Percentiles rank a stretch among this genome's conserved stretches.
These are phyloP conservation scores for Hydnomerulius pinastri DNA, from an alignment of 768 basidiomycete genomes.

Conservation along the genomic window DNA sequence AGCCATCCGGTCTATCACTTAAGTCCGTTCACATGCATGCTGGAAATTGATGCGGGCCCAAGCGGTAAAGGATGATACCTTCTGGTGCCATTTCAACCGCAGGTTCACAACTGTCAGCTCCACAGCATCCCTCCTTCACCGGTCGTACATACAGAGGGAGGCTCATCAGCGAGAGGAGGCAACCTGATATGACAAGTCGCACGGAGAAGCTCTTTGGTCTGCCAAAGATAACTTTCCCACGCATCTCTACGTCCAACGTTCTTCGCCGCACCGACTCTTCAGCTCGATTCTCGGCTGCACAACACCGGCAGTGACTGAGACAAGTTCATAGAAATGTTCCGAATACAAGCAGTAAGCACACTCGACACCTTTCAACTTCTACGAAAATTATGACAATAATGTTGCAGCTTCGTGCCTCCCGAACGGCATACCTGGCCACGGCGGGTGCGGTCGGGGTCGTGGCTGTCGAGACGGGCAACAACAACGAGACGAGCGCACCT, in stretches of 20 bases:
- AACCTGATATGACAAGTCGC: no score
- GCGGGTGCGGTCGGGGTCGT: slow-evolving; percentile 17
- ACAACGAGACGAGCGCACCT: slow-evolving; percentile 4
- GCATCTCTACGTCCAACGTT: slow-evolving; percentile 14
- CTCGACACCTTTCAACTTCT: not conserved
- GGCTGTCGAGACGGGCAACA: slow-evolving; percentile 12
- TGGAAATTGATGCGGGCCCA: no score
- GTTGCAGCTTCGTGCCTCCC: slow-evolving; percentile 25
- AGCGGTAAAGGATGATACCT: no score
- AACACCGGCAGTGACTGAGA: not conserved
- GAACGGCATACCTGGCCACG: slow-evolving; percentile 23
- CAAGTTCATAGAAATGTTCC: slow-evolving; percentile 23
- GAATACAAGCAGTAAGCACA: slow-evolving; percentile 25
- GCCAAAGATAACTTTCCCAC: slow-evolving; percentile 24
- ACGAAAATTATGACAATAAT: not conserved
- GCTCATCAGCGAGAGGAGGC: no score
- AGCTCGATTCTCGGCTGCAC: not conserved
- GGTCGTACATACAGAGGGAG: no score
- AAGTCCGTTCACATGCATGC: no score
- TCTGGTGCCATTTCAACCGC: no score
- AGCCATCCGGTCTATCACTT: no score
- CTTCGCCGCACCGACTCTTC: slow-evolving; percentile 4
- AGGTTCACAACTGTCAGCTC: no score
- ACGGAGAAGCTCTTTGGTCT: no score
- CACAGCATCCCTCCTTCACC: no score